Evolutionary conservation across 805 yeast genomes (phyloP).

Genomic region (Danielozyma ontarioensis): DNA sequence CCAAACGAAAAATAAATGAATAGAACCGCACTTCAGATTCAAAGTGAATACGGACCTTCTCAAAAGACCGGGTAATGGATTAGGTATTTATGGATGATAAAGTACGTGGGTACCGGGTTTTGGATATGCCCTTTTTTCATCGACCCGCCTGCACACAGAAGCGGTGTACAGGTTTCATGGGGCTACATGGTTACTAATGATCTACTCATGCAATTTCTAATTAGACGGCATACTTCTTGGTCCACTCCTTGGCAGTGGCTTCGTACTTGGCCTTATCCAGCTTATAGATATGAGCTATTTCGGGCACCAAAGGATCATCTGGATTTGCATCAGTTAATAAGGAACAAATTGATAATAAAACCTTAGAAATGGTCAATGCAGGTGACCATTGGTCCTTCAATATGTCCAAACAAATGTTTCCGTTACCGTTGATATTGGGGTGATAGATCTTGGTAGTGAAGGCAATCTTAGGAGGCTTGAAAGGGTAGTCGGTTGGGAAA

Average conservation of each 20-base stretch:
- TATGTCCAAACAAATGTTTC: conserved; percentile 94
- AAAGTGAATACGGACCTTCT: background rate
- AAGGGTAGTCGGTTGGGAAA: conserved; percentile 98
- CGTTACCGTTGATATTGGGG: conserved; percentile 94
- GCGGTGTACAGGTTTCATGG: no score
- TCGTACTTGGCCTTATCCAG: conserved; percentile 92
- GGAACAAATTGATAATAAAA: conserved; percentile 89
- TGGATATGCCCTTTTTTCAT: no score
- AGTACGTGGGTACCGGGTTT: no score
- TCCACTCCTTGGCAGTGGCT: conserved; percentile 98
- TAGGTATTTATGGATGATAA: background rate
- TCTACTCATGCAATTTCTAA: conserved; percentile 6
- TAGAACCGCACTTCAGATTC: background rate
- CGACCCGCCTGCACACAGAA: background rate
- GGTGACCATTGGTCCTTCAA: conserved; percentile 99
- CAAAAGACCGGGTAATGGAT: conserved; percentile 2
- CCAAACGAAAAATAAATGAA: background rate
- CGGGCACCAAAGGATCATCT: conserved; percentile 98
- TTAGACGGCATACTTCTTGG: conserved; percentile 92
- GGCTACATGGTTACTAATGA: no score
- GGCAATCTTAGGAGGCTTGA: conserved; percentile 87
- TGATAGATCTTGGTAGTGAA: conserved; percentile 96
- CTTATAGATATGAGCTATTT: conserved; percentile 94
- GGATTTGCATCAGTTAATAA: conserved; percentile 97
- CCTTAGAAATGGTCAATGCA: conserved; percentile 93